These are phyloP conservation scores for Hyphodiscus sp. DNA, from an alignment of 2,329 filamentous ascomycete genomes.

Conservation along the genomic window DNA sequence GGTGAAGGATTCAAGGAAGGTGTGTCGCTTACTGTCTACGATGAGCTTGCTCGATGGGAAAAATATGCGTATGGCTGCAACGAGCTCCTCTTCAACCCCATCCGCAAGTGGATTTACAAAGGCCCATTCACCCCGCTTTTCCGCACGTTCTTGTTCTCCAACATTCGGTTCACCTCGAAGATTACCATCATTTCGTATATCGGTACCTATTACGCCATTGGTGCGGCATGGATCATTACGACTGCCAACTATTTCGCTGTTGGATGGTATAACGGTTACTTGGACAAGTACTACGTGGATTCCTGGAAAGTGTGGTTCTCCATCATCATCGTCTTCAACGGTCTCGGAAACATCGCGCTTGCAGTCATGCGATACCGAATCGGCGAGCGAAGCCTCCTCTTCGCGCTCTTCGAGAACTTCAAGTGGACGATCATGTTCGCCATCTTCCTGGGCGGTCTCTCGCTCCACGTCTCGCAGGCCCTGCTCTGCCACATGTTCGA, in stretches of 20 bases:
- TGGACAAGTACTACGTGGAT: conserved; percentile 76
- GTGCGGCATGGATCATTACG: conserved; percentile 68
- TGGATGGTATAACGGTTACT: conserved; percentile 69
- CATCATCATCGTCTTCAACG: conserved; percentile 72
- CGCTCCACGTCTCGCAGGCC: conserved; percentile 74
- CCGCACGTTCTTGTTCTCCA: conserved; percentile 64
- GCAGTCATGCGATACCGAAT: conserved; percentile 68
- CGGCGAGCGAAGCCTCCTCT: conserved; percentile 54
- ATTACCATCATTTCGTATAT: conserved; percentile 72
- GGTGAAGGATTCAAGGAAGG: conserved; percentile 77
- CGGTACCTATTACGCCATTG: conserved; percentile 75
- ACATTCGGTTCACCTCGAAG: conserved; percentile 70
- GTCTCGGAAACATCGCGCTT: conserved; percentile 64
- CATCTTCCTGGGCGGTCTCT: conserved; percentile 77
- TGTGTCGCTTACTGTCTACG: conserved; percentile 77
- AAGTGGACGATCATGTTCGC: conserved; percentile 70
- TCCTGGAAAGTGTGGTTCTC: conserved; percentile 76
- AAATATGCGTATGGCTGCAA: conserved; percentile 84
- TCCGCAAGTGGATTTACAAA: conserved; percentile 63
- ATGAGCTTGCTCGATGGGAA: conserved; percentile 79
- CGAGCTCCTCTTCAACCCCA: conserved; percentile 73
- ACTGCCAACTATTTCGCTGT: conserved; percentile 68
- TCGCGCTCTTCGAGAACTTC: conserved; percentile 56
- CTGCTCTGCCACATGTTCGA: conserved; percentile 78
- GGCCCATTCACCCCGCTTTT: conserved; percentile 78